Evolutionary conservation across 139 green algal genomes (phyloP), one percentile per base, ranked within the genome.

Genomic region (Penium margaritaceum): DNA sequence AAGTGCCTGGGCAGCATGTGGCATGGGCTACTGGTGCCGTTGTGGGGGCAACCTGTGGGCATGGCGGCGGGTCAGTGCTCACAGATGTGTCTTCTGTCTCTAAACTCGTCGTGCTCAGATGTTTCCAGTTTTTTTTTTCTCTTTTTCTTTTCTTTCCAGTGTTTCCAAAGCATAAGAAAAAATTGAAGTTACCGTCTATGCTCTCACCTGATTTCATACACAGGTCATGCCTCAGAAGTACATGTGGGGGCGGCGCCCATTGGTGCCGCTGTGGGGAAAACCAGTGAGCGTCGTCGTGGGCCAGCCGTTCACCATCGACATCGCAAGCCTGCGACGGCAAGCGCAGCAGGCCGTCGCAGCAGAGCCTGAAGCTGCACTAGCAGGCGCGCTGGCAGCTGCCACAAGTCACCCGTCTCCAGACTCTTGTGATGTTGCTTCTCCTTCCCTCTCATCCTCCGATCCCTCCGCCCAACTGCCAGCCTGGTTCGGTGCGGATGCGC

Each of bases 171-270:
- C n/a, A n/a, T n/a, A n/a, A n/a, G n/a, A n/a, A n/a, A n/a, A n/a
- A n/a, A n/a, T n/a, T n/a, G n/a, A n/a, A n/a, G n/a, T n/a, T n/a
- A n/a, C 44, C 5, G 4, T 55, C 44, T 6, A 3, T 21, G 4
- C 44, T 55, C 44, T 55, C 44, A 3, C 44, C 44, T n/a, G n/a
- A n/a, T n/a, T 14, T 35, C 39, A 5, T 58, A 14, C 29, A 0
- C 70, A 77, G 70, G 57, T 77, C 12, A 63, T 77, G 34, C 70
- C 70, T 35, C 33, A 77, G 41, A 53, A 68, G 15, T n/a, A 32
- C 1, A 14, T 19, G 15, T 77, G 60, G 5, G 55, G 54, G 1
- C 19, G 33, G 21, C 24, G 68, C 14, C 47, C 47, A 1, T n/a
- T 53, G n/a, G 51, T 58, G 15, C 70, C 70, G 1, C 55, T 70